Percentiles rank a stretch among this genome's conserved stretches.
phyloP scores from a whole-genome alignment of 495 filamentous ascomycete genomes.

The Hypoxylon fuscum region DNA sequence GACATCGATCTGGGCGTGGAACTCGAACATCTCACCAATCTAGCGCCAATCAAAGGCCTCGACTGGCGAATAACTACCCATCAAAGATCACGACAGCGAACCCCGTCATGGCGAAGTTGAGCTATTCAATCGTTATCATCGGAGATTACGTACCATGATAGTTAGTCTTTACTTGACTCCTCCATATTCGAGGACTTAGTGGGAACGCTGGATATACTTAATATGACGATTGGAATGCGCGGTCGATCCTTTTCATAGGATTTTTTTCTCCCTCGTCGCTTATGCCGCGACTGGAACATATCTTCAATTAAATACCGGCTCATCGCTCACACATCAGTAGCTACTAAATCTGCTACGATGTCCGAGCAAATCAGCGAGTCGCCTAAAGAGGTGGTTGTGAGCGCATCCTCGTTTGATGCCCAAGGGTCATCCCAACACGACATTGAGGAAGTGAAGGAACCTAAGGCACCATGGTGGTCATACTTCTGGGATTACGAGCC shows the following conservation, averaged over 20 bases:
- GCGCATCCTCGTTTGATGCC: constrained; percentile 18
- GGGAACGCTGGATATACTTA: neutral
- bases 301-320: neutral
- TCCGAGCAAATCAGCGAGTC: constrained; percentile 12
- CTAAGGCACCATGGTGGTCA: constrained; percentile 38
- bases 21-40: neutral
- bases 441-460: constrained; percentile 4
- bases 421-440: constrained; percentile 8
- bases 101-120: constrained; percentile 35
- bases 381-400: constrained; percentile 24
- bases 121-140: constrained; percentile 25
- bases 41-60: constrained; percentile 22
- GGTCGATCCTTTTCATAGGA: constrained; percentile 4
- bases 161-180: neutral
- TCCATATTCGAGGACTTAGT: neutral
- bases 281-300: neutral
- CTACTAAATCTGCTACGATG: constrained; percentile 10
- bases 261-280: neutral
- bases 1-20: constrained; percentile 36
- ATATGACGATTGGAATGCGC: neutral
- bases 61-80: neutral
- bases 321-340: neutral
- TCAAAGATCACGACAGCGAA: constrained; percentile 28
- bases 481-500: constrained; percentile 44
- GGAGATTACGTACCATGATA: constrained; percentile 13